Percentiles rank a stretch among this genome's conserved stretches.
phyloP scores from a whole-genome alignment of 179 eudicot genomes.

The Sideroxylon spinosum region DNA sequence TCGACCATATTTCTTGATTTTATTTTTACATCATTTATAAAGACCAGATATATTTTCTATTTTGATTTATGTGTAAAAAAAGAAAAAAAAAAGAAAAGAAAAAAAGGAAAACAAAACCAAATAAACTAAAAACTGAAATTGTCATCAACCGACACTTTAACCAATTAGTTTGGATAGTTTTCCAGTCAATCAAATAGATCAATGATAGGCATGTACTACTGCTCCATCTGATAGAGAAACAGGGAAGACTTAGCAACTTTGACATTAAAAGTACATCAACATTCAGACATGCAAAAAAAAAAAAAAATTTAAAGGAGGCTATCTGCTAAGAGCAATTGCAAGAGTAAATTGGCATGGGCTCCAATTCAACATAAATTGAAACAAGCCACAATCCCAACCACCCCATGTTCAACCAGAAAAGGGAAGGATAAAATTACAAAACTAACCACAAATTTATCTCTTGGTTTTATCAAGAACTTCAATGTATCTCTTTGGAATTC shows the following conservation, averaged over 20 bases:
- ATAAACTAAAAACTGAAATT: too few relatives aligned
- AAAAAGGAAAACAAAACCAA: too few relatives aligned
- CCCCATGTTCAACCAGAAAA: background rate
- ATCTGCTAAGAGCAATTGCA: background rate
- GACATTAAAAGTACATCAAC: background rate
- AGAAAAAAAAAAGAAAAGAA: too few relatives aligned
- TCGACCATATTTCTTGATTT: too few relatives aligned
- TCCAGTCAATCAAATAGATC: background rate
- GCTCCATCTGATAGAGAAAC: background rate
- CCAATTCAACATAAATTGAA: background rate
- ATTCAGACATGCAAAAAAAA: background rate
- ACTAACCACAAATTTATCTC: slow-evolving; percentile 31
- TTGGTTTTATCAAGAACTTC: slow-evolving; percentile 88
- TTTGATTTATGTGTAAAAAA: too few relatives aligned
- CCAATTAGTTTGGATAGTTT: background rate
- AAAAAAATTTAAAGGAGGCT: background rate
- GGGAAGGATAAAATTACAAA: slow-evolving; percentile 4
- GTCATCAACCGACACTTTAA: too few relatives aligned
- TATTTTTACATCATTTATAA: too few relatives aligned
- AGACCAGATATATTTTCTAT: too few relatives aligned
- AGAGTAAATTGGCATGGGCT: background rate
- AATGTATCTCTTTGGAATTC: slow-evolving; percentile 83
- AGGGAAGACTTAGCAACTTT: background rate
- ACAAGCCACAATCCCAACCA: background rate
- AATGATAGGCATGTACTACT: background rate